Evolutionary conservation across 2,329 filamentous ascomycete genomes (phyloP).

Genomic region (Delphinella strobiligena): DNA sequence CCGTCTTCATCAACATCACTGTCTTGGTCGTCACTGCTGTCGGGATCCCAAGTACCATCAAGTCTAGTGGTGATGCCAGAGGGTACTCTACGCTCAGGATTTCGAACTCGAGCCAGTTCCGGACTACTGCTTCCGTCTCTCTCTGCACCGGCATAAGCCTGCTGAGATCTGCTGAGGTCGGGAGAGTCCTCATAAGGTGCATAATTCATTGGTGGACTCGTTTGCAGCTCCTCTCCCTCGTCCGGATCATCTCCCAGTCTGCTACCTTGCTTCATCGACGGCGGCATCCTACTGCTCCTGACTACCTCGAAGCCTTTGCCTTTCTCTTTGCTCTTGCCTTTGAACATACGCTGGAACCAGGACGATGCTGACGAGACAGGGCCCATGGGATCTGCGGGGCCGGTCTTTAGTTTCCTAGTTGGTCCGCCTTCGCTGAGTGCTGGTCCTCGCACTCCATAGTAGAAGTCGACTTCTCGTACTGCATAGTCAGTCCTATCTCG

Average conservation of each 20-base stretch:
- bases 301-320: slow-evolving; percentile 96
- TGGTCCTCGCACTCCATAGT: slow-evolving; percentile 84
- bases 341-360: slow-evolving; percentile 72
- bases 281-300: slow-evolving; percentile 71
- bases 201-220: slow-evolving; percentile 19
- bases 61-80: slow-evolving; percentile 8
- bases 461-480: slow-evolving; percentile 90
- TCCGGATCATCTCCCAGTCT: slow-evolving; percentile 37
- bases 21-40: background rate
- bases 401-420: slow-evolving; percentile 78
- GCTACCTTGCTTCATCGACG: slow-evolving; percentile 46
- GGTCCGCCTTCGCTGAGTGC: slow-evolving; percentile 64
- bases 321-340: slow-evolving; percentile 83
- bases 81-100: slow-evolving; percentile 3
- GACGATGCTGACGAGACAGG: slow-evolving; percentile 80
- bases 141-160: slow-evolving; percentile 12
- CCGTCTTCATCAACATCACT: slow-evolving; percentile 4
- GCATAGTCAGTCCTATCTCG: slow-evolving; percentile 69
- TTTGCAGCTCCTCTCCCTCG: slow-evolving; percentile 21
- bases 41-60: slow-evolving; percentile 9
- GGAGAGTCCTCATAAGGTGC: slow-evolving; percentile 21
- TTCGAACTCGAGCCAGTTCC: background rate
- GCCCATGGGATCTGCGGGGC: slow-evolving; percentile 86
- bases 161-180: slow-evolving; percentile 6
- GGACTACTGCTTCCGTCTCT: slow-evolving; percentile 6